Base-by-base conservation (phyloP, 345 rosid species). In the Laguncularia racemosa region DNA sequence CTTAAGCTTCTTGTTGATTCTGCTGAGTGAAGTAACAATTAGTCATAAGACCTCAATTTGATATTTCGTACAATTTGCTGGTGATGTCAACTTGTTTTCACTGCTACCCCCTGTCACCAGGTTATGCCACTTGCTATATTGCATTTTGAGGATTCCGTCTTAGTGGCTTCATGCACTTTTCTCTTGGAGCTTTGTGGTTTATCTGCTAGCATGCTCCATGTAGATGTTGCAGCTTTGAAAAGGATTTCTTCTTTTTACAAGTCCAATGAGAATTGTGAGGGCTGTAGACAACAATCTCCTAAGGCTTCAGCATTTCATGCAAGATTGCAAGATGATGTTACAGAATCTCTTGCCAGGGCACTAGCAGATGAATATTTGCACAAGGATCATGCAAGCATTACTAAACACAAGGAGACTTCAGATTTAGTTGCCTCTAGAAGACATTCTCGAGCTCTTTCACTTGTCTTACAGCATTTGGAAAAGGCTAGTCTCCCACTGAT, bases 151-250 rank as follows among this genome's bases (percentile, higher is more conserved):
- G 85, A 93, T 74, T 75, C 81, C 56, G 77, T 82, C 51, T 74
- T 93, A 77, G 99, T 89, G 67, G 81, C 99, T 62, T 83, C 97
- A 26, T 85, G 95, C 73, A 74, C 82, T 63, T 93, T 93, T 75
- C 83, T 85, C 47, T 76, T 85, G 60, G 97, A 89, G 83, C 85
- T 93, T 78, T 89, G 91, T 76, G 97, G 99, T 56, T 68, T 89
- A 69, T 85, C 95, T 64, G 86, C 92, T 50, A 77, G 84, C 71
- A 81, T 80, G 88, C 83, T 93, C 47, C 96, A 76, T 21, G 78
- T 87, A 57, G 99, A 87, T 59, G 69, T 89, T 66, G 85, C 91
- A 68, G 80, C 85, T 51, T 72, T 93, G 83, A 80, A 77, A 76
- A 74, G 99, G 69, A 89, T 93, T 75, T 80, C 90, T 59, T 80